A percentile compares a stretch with the other conserved stretches of the same genome.
These are phyloP conservation scores for Helianthus tuberosus DNA, from an alignment of 129 eudicot genomes.

Conservation along the genomic window DNA sequence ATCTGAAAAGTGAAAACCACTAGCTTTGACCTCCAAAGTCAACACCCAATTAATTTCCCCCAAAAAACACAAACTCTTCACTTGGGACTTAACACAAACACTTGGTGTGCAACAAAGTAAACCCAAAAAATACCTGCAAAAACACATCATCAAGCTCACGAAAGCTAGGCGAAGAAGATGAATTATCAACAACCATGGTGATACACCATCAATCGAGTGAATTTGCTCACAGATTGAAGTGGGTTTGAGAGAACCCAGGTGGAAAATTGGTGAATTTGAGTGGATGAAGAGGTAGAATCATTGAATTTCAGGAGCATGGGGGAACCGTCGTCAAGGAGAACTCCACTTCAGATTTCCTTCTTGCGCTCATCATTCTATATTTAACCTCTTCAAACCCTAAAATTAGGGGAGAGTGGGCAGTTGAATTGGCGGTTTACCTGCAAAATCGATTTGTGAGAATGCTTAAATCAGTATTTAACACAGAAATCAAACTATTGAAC, in stretches of 20 bases:
- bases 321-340: too few species aligned
- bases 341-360: too few species aligned
- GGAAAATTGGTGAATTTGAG: background rate
- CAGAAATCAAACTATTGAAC: too few species aligned
- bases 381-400: too few species aligned
- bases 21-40: constrained; percentile 9
- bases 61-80: background rate
- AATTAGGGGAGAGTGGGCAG: too few species aligned
- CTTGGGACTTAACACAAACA: constrained; percentile 14
- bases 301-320: constrained; percentile 10
- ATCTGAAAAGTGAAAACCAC: constrained; percentile 2
- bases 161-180: constrained; percentile 51
- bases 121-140: constrained; percentile 53
- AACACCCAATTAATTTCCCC: background rate
- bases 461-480: too few species aligned
- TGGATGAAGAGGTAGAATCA: background rate
- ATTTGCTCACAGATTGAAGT: background rate
- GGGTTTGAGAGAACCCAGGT: background rate
- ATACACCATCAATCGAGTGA: background rate
- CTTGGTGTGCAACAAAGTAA: constrained; percentile 22
- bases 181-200: constrained; percentile 22
- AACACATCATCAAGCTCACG: constrained; percentile 76
- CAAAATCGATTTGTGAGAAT: too few species aligned
- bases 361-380: too few species aligned
- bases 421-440: too few species aligned